Evolutionary conservation across 1,284 basidiomycete genomes (phyloP), one percentile per base, ranked within the genome.

Genomic region (Pterula multifida): DNA sequence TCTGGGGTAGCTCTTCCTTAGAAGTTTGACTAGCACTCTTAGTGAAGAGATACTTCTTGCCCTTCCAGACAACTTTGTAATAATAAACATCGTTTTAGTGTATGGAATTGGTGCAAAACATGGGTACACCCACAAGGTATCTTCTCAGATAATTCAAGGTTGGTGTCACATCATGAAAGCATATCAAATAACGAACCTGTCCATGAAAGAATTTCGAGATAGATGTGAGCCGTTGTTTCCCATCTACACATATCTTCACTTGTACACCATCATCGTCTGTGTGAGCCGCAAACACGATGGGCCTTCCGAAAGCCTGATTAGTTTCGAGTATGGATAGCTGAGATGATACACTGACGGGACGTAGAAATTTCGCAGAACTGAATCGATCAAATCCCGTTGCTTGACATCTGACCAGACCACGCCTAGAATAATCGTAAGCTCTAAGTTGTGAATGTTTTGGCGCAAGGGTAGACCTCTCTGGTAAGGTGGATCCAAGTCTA

Each of bases 181-280:
- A n/a, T n/a, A n/a, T n/a, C n/a, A n/a, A n/a, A n/a, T n/a, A 57
- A 61, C 76, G 57, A 56, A 81, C 83, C 62, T 78, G 66, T 13
- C 84, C 84, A 54, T 83, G 80, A 47, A 84, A 69, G 58, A 86
- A 85, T 54, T 75, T 78, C 56, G 78, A 75, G 53, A 86, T 83
- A 0, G 83, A 84, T 0, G 82, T 85, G 47, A 86, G 61, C 42
- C 84, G 68, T 65, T 86, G 84, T 59, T 87, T 88, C 3, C 84
- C 84, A 55, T 87, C 85, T 12, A 87, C 81, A 55, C 85, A 88
- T 48, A 79, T 65, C 52, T 75, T 64, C n/a, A 74, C 63, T 36
- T 68, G 65, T 46, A 73, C 70, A 0, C 74, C 78, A 0, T 79
- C 76, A 9, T 78, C 73, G 50, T 77, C 73, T 19, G 56, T 61